These are phyloP conservation scores for Cyclotella atomus DNA, from an alignment of 108 stramenopile genomes.

Conservation along the genomic window DNA sequence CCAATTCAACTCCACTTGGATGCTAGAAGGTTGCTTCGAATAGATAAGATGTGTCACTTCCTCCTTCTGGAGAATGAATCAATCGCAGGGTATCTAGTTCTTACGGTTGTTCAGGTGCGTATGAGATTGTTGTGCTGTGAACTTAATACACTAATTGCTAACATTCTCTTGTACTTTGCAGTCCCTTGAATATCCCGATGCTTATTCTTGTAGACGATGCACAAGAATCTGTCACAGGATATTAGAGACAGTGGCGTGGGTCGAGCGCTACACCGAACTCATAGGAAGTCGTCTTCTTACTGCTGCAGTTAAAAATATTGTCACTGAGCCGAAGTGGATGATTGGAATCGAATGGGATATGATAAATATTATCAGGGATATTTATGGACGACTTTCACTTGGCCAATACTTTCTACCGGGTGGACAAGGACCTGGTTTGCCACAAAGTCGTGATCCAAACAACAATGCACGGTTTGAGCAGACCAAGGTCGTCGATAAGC, in stretches of 20 bases:
- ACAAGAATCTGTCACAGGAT: slow-evolving; percentile 89
- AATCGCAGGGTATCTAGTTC: slow-evolving; percentile 75
- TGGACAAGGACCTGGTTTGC: slow-evolving; percentile 87
- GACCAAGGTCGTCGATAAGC: slow-evolving; percentile 75
- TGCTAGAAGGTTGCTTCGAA: slow-evolving; percentile 76
- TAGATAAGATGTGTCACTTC: slow-evolving; percentile 82
- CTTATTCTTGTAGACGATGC: slow-evolving; percentile 83
- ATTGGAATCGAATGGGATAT: slow-evolving; percentile 92
- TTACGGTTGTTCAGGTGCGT: slow-evolving; percentile 59
- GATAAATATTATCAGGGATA: slow-evolving; percentile 88
- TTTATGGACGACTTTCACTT: slow-evolving; percentile 83
- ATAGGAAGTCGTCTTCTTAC: slow-evolving; percentile 77
- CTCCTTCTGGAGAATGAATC: slow-evolving; percentile 78
- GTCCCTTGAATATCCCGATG: slow-evolving; percentile 85
- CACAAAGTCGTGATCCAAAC: slow-evolving; percentile 52
- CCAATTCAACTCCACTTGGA: slow-evolving; percentile 58
- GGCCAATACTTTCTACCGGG: slow-evolving; percentile 84
- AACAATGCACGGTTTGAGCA: slow-evolving; percentile 63
- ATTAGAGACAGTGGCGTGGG: slow-evolving; percentile 83
- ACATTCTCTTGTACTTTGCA: slow-evolving; percentile 17
- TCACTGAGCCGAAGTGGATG: slow-evolving; percentile 93
- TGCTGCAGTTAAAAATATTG: slow-evolving; percentile 70
- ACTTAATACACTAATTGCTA: too few relatives aligned
- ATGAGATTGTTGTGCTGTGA: not conserved
- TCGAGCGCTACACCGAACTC: slow-evolving; percentile 78